These are phyloP conservation scores for Alternaria sp. DNA, from an alignment of 2,329 filamentous ascomycete genomes.

Conservation along the genomic window DNA sequence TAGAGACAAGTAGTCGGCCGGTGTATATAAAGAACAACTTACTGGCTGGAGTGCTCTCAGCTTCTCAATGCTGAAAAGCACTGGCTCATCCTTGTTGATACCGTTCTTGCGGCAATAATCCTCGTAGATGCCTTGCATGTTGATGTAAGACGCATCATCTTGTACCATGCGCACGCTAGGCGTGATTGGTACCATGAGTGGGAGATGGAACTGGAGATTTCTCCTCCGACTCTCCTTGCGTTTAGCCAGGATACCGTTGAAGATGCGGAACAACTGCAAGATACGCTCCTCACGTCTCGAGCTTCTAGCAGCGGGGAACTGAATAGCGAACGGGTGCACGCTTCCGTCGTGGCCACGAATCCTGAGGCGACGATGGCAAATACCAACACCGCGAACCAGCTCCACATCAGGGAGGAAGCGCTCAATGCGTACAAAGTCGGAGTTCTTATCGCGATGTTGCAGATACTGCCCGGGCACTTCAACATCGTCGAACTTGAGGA, in stretches of 20 bases:
- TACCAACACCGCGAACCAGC: constrained; percentile 86
- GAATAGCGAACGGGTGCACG: constrained; percentile 94
- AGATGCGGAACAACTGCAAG: constrained; percentile 93
- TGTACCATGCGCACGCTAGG: constrained; percentile 95
- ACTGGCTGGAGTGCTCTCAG: constrained; percentile 71
- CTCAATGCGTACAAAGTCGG: constrained; percentile 97
- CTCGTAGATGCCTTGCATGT: constrained; percentile 93
- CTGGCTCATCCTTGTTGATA: constrained; percentile 93
- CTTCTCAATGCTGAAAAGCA: constrained; percentile 95
- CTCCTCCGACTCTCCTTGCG: constrained; percentile 94
- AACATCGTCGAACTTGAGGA: constrained; percentile 98
- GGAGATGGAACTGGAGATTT: constrained; percentile 95
- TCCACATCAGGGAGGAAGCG: constrained; percentile 96
- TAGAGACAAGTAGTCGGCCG: constrained; percentile 2
- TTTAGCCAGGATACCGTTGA: constrained; percentile 90
- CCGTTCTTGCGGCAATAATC: constrained; percentile 90
- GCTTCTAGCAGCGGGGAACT: constrained; percentile 91
- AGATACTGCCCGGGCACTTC: constrained; percentile 97
- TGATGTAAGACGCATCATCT: constrained; percentile 93
- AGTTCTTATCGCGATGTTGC: constrained; percentile 98
- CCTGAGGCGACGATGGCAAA: constrained; percentile 90
- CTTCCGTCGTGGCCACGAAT: constrained; percentile 98
- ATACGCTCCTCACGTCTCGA: constrained; percentile 95
- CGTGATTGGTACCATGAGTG: constrained; percentile 93
- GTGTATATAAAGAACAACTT: constrained; percentile 18